phyloP scores from a whole-genome alignment of 2,329 filamentous ascomycete genomes.

The Aureobasidium lini region DNA sequence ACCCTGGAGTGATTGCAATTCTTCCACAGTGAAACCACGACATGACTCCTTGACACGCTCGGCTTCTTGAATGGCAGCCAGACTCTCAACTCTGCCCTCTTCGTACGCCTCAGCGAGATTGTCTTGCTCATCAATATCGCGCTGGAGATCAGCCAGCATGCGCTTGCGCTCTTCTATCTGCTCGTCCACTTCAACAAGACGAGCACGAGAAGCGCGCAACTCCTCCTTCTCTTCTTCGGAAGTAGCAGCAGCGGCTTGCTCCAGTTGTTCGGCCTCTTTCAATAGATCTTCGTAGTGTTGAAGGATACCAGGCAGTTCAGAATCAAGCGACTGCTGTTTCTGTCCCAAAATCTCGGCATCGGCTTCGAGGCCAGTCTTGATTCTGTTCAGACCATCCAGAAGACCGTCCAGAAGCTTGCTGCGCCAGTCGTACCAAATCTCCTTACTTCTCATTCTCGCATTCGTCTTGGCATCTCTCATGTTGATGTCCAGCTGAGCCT shows the following conservation, averaged over 20 bases:
- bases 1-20: constrained; percentile 76
- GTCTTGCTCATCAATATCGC: constrained; percentile 61
- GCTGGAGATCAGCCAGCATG: constrained; percentile 58
- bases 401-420: constrained; percentile 79
- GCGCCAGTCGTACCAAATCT: constrained; percentile 97
- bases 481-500: constrained; percentile 84
- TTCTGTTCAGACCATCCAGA: constrained; percentile 69
- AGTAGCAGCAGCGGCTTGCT: constrained; percentile 64
- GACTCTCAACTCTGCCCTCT: constrained; percentile 60
- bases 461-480: constrained; percentile 97
- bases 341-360: constrained; percentile 62
- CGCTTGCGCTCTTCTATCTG: constrained; percentile 64
- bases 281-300: constrained; percentile 55
- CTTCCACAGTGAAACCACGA: constrained; percentile 76
- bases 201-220: constrained; percentile 63
- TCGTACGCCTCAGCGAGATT: constrained; percentile 54
- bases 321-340: constrained; percentile 61
- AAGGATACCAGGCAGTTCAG: constrained; percentile 58
- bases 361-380: constrained; percentile 65
- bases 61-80: constrained; percentile 70
- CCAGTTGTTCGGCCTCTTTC: constrained; percentile 55
- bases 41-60: constrained; percentile 81
- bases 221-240: constrained; percentile 76
- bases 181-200: constrained; percentile 56
- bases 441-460: constrained; percentile 81